phyloP scores from a whole-genome alignment of 768 basidiomycete species.

The Fistulinella prunicolor region DNA sequence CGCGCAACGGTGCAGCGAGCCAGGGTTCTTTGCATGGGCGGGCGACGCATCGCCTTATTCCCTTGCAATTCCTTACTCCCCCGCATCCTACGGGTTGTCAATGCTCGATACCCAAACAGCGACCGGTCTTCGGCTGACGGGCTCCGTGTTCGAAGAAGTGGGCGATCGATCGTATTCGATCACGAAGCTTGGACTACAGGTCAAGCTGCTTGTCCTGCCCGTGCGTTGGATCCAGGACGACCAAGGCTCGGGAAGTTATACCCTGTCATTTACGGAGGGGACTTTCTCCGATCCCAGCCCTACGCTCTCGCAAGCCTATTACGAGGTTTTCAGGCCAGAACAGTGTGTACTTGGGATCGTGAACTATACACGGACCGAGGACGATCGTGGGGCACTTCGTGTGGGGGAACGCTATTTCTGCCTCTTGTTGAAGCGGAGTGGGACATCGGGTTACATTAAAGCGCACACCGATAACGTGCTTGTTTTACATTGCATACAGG shows the following conservation, averaged over 20 bases:
- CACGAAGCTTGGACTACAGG: conserved; percentile 12
- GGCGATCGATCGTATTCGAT: conserved; percentile 16
- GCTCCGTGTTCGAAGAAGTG: conserved; percentile 13
- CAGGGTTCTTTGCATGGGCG: conserved; percentile 16
- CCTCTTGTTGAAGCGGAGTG: conserved; percentile 6
- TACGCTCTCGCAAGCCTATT: conserved; percentile 12
- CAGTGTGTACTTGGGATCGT: conserved; percentile 15
- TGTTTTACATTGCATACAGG: conserved; percentile 9
- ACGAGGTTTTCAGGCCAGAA: conserved; percentile 15
- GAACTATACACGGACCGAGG: conserved; percentile 10
- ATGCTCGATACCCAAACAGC: neutral
- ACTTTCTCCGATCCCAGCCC: conserved; percentile 6
- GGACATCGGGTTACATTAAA: conserved; percentile 11
- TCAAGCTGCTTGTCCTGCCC: conserved; percentile 11
- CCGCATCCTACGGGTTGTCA: conserved; percentile 5
- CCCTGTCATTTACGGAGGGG: conserved; percentile 13
- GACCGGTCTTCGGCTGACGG: conserved; percentile 9
- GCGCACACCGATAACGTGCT: conserved; percentile 13
- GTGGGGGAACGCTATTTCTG: conserved; percentile 13
- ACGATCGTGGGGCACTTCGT: conserved; percentile 6
- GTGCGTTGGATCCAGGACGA: conserved; percentile 4
- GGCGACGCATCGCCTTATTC: conserved; percentile 14
- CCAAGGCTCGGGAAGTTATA: conserved; percentile 3
- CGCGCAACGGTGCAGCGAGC: conserved; percentile 6
- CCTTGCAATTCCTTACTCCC: conserved; percentile 8